phyloP scores from a whole-genome alignment of 192 early-diverging fungal species.

The Mortierella claussenii region DNA sequence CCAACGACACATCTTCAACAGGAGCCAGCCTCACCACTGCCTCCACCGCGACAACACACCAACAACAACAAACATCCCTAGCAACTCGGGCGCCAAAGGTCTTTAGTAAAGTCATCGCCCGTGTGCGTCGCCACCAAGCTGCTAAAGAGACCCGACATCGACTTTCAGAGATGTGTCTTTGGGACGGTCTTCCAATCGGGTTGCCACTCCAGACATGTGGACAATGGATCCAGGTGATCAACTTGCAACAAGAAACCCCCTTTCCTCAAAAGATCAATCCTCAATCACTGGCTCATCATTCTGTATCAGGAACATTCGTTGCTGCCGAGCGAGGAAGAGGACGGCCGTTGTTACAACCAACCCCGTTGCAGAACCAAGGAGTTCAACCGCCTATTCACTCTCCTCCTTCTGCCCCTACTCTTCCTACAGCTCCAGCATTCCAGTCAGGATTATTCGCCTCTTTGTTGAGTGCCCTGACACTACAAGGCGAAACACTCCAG shows the following conservation, averaged over 20 bases:
- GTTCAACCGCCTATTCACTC: background rate
- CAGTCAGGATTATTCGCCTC: constrained; percentile 14
- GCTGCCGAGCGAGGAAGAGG: too few species aligned
- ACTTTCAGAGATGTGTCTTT: constrained; percentile 9
- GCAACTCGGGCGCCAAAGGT: too few species aligned
- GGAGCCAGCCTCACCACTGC: background rate
- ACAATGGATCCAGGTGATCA: constrained; percentile 47
- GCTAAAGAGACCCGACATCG: constrained; percentile 6
- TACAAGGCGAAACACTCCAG: background rate
- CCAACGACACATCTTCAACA: too few species aligned
- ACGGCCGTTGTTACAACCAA: background rate
- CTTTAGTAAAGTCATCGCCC: constrained; percentile 6
- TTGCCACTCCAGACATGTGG: constrained; percentile 33
- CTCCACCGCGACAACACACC: too few species aligned
- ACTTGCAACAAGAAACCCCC: constrained; percentile 37
- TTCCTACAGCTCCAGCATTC: background rate
- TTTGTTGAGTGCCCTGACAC: constrained; percentile 3
- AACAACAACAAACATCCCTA: background rate
- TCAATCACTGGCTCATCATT: constrained; percentile 10
- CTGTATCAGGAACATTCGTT: too few species aligned
- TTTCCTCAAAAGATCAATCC: constrained; percentile 13
- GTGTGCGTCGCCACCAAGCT: constrained; percentile 10
- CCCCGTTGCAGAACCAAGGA: background rate
- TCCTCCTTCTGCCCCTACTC: background rate
- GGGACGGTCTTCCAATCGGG: constrained; percentile 22